Evolutionary conservation across 805 yeast species (phyloP), one percentile per base, ranked within the genome.

Genomic region (Kuraishia piskuri): DNA sequence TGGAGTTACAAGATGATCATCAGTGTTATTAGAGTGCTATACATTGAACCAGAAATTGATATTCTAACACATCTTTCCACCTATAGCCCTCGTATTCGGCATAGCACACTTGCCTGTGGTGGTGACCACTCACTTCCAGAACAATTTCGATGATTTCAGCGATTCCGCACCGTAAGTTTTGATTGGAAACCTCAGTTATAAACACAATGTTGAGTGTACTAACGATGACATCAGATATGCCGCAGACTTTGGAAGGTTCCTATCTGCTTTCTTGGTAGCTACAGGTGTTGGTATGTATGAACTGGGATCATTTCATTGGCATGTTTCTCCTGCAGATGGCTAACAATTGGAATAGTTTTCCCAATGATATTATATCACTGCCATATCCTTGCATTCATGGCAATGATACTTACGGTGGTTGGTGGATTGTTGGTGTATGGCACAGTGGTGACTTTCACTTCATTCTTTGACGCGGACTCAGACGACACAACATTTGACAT

Each of bases 381-480:
- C 50, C 79, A 78, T 56, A 73, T 90, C 48, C 80, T 92, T 56
- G 80, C 84, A n/a, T 66, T 75, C 19, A 71, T 82, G 5, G 96
- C 97, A 21, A 80, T 83, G 68, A 59, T 79, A 20, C 83, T 92
- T 83, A 86, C 96, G 49, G 78, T 88, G 31, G 54, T 75, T 12
- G 99, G 98, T 17, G 98, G 98, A n/a, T 57, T 77, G 20, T 76
- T 91, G 56, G 88, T 92, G 49, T 91, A 87, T 68, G 79, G 84
- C 5, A 86, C 97, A 6, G 90, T 92, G 31, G 86, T 88, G 50
- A 80, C 88, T 7, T 92, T 92, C 65, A 83, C 88, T 3, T 74
- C 84, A 64, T 89, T 88, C 63, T 92, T 92, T 74, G 83, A 80
- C 55, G 80, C 69, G 26, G 78, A 74, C 31, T 77, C 74, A 14